A percentile compares a stretch with the other conserved stretches of the same genome.
phyloP scores from a whole-genome alignment of 2,329 filamentous ascomycete species.

The Claviceps humidiphila region DNA sequence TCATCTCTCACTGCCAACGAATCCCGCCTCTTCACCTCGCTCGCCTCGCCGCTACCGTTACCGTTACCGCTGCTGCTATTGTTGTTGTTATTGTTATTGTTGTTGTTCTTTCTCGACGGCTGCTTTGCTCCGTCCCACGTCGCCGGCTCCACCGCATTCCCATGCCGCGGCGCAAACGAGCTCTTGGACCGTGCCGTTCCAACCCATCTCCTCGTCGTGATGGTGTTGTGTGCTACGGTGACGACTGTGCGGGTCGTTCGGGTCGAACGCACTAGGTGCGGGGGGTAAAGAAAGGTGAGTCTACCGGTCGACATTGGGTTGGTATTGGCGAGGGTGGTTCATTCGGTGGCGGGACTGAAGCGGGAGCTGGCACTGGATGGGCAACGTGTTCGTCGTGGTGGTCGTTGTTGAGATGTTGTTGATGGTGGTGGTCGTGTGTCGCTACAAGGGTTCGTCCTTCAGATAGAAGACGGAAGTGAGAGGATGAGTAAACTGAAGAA shows the following conservation, averaged over 20 bases:
- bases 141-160: constrained; percentile 46
- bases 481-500: no score
- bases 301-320: constrained; percentile 27
- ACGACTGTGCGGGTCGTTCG: constrained; percentile 14
- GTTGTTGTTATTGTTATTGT: no score
- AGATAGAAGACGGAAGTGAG: no score
- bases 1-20: neutral
- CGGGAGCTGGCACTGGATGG: neutral
- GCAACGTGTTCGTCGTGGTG: no score
- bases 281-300: constrained; percentile 54
- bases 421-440: no score
- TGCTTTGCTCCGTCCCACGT: constrained; percentile 11
- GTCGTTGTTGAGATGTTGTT: no score
- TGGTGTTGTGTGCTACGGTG: neutral
- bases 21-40: neutral
- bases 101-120: neutral
- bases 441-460: no score
- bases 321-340: no score
- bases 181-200: constrained; percentile 25
- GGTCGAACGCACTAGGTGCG: constrained; percentile 39
- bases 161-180: constrained; percentile 42
- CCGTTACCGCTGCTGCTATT: neutral
- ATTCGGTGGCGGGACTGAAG: neutral
- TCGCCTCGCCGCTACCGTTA: neutral
- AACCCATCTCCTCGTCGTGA: constrained; percentile 12